phyloP scores from a whole-genome alignment of 805 yeast genomes.

The Ogataea nakhonphanomensis region DNA sequence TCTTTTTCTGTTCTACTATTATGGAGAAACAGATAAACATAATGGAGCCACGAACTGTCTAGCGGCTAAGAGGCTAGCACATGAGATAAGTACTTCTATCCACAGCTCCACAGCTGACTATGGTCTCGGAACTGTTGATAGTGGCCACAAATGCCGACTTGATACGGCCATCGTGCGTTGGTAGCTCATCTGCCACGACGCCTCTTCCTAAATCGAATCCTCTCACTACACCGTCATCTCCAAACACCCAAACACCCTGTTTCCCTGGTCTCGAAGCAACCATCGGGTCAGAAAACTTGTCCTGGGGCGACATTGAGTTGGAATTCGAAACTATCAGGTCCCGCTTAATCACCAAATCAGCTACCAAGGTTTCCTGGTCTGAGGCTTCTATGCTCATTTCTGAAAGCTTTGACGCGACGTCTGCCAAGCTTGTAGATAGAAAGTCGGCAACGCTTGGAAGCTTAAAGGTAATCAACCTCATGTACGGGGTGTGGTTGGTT shows the following conservation, averaged over 20 bases:
- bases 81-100: slow-evolving; percentile 37
- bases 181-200: slow-evolving; percentile 32
- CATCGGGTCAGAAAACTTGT: slow-evolving; percentile 54
- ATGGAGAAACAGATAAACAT: slow-evolving; percentile 6
- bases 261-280: slow-evolving; percentile 30
- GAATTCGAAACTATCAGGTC: slow-evolving; percentile 40
- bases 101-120: slow-evolving; percentile 51
- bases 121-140: slow-evolving; percentile 32
- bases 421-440: no score
- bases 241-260: slow-evolving; percentile 60
- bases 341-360: slow-evolving; percentile 30
- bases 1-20: slow-evolving; percentile 13
- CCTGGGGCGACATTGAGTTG: slow-evolving; percentile 61
- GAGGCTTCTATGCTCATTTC: slow-evolving; percentile 5
- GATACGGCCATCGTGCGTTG: slow-evolving; percentile 44
- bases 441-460: slow-evolving; percentile 35
- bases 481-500: slow-evolving; percentile 75
- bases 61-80: slow-evolving; percentile 17
- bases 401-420: slow-evolving; percentile 5
- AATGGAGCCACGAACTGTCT: slow-evolving; percentile 1
- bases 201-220: slow-evolving; percentile 52
- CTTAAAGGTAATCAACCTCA: slow-evolving; percentile 58
- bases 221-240: slow-evolving; percentile 65
- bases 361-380: slow-evolving; percentile 21
- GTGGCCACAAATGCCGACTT: slow-evolving; percentile 37